These are phyloP conservation scores for Gossypium laxum DNA, from an alignment of 441 rosid species.

Conservation along the genomic window DNA sequence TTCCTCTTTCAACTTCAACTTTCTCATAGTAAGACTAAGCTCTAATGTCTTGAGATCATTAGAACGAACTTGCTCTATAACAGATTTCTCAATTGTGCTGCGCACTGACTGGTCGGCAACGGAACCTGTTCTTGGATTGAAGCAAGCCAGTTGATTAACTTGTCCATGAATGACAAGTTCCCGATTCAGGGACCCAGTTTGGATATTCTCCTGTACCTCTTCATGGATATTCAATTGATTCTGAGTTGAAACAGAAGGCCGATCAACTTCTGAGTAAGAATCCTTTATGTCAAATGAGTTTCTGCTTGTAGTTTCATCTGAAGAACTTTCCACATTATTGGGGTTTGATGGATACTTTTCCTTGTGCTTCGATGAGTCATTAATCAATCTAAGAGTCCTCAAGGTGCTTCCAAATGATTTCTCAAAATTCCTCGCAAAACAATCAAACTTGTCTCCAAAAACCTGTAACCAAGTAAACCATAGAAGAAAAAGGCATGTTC, in stretches of 20 bases:
- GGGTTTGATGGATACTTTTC: conserved; percentile 15
- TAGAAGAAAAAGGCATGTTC: conserved; percentile 13
- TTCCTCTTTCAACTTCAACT: conserved; percentile 43
- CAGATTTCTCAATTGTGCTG: conserved; percentile 38
- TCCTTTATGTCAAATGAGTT: conserved; percentile 17
- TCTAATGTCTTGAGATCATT: conserved; percentile 69
- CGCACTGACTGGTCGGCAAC: conserved; percentile 17
- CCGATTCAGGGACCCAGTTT: conserved; percentile 19
- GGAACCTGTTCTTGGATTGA: conserved; percentile 28
- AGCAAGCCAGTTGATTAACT: conserved; percentile 30
- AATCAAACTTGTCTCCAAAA: conserved; percentile 57
- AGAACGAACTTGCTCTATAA: conserved; percentile 55
- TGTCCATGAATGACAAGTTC: conserved; percentile 33
- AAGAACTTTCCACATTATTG: conserved; percentile 22
- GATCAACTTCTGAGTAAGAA: conserved; percentile 18
- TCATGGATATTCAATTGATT: conserved; percentile 22
- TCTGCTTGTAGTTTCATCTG: conserved; percentile 14
- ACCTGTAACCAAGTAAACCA: conserved; percentile 41
- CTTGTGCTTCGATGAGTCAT: conserved; percentile 32
- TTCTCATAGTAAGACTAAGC: conserved; percentile 44
- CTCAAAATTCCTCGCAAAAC: conserved; percentile 60
- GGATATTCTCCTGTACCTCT: conserved; percentile 30
- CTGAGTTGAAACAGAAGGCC: conserved; percentile 10
- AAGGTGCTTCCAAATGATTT: conserved; percentile 72
- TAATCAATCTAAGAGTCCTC: conserved; percentile 62